phyloP scores from a whole-genome alignment of 257 asterid species.

The Ehretia macrophylla region DNA sequence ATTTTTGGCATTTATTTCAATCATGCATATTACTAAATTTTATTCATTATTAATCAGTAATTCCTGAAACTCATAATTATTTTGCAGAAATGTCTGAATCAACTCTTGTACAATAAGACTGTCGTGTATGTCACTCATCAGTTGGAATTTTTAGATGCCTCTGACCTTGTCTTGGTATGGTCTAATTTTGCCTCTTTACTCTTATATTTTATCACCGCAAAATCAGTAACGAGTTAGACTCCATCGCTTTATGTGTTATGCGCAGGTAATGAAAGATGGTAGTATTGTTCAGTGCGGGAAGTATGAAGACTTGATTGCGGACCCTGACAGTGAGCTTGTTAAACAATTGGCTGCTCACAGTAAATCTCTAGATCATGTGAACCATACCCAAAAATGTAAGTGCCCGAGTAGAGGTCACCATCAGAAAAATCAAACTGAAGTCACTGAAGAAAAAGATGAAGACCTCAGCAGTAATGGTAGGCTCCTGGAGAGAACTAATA shows the following conservation, averaged over 20 bases:
- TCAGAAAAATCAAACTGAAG: slow-evolving; percentile 28
- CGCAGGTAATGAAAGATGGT: slow-evolving; percentile 74
- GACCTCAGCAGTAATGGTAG: slow-evolving; percentile 35
- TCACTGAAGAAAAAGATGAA: slow-evolving; percentile 30
- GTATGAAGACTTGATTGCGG: slow-evolving; percentile 55
- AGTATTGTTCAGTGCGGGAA: slow-evolving; percentile 66
- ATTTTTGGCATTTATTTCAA: neutral
- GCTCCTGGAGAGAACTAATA: slow-evolving; percentile 23
- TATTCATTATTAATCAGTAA: neutral
- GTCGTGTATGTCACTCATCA: slow-evolving; percentile 83
- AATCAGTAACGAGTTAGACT: no score
- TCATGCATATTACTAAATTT: neutral
- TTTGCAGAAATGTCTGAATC: slow-evolving; percentile 71
- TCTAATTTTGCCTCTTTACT: neutral
- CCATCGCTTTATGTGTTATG: neutral
- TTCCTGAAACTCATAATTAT: slow-evolving; percentile 1
- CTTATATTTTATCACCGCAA: neutral
- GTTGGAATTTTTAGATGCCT: slow-evolving; percentile 62
- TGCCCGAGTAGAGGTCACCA: slow-evolving; percentile 19
- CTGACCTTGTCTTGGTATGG: slow-evolving; percentile 77
- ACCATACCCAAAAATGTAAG: slow-evolving; percentile 25
- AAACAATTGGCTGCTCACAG: slow-evolving; percentile 64
- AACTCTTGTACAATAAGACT: slow-evolving; percentile 51
- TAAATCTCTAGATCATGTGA: slow-evolving; percentile 49
- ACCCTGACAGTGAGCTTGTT: slow-evolving; percentile 54